A percentile compares a stretch with the other conserved stretches of the same genome.
Evolutionary conservation across 179 eudicot genomes (phyloP).

Genomic region (Silene noctiflora): DNA sequence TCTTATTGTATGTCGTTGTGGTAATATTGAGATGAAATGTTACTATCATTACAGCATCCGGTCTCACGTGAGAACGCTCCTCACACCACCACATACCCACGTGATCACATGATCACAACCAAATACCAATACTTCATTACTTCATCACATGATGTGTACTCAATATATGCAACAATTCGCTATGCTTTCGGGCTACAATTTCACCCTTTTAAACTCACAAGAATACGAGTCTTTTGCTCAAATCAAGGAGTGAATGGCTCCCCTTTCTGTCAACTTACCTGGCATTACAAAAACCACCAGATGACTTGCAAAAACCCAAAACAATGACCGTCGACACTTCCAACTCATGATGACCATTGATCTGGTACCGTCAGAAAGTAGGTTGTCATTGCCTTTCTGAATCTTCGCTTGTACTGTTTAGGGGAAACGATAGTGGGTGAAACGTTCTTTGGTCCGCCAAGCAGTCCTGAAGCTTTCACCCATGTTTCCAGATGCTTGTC

Average conservation of each 20-base stretch:
- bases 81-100: background rate
- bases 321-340: conserved; percentile 7
- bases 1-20: too few species aligned
- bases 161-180: conserved; percentile 8
- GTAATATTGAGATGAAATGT: too few species aligned
- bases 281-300: conserved; percentile 23
- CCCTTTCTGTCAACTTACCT: conserved; percentile 10
- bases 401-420: conserved; percentile 84
- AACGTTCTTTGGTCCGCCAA: conserved; percentile 84
- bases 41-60: background rate
- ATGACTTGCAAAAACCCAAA: conserved; percentile 16
- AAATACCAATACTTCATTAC: too few species aligned
- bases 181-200: conserved; percentile 19
- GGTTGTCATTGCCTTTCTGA: conserved; percentile 93
- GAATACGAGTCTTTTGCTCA: conserved; percentile 8
- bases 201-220: conserved; percentile 10
- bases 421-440: conserved; percentile 95
- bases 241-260: conserved; percentile 8
- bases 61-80: conserved; percentile 7
- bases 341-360: conserved; percentile 68
- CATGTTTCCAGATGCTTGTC: conserved; percentile 99
- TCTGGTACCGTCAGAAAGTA: conserved; percentile 94
- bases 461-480: conserved; percentile 96
- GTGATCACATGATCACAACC: background rate
- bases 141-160: background rate